phyloP scores from a whole-genome alignment of 305 asterid species.

The Rubia tinctorum region DNA sequence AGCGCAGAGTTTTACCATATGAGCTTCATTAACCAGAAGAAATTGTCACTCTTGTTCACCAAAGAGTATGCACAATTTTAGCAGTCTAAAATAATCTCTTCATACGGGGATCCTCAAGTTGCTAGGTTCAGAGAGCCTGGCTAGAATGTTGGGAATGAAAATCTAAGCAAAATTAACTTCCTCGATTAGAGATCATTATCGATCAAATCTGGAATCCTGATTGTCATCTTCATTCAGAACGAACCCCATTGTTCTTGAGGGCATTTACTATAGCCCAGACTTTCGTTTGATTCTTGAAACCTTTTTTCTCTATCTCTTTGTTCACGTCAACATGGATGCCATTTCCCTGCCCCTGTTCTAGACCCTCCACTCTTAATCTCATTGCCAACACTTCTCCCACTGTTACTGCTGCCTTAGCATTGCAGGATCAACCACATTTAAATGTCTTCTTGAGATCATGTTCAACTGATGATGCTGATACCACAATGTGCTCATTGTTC shows the following conservation, averaged over 20 bases:
- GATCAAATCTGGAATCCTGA: slow-evolving; percentile 13
- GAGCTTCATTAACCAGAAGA: too few relatives aligned
- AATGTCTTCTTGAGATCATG: slow-evolving; percentile 62
- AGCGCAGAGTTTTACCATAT: too few relatives aligned
- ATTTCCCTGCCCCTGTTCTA: slow-evolving; percentile 72
- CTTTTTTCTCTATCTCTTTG: slow-evolving; percentile 80
- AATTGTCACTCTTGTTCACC: background rate
- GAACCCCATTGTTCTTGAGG: slow-evolving; percentile 62
- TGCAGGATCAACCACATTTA: slow-evolving; percentile 82
- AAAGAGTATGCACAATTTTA: background rate
- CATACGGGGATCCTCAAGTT: too few relatives aligned
- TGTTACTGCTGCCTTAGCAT: slow-evolving; percentile 84
- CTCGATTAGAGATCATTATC: background rate
- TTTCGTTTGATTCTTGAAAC: slow-evolving; percentile 66
- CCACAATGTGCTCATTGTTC: slow-evolving; percentile 64
- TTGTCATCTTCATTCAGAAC: slow-evolving; percentile 48
- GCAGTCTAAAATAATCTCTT: too few relatives aligned
- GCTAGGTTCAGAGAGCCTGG: background rate
- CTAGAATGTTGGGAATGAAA: background rate
- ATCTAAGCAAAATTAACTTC: background rate
- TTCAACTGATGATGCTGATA: slow-evolving; percentile 78
- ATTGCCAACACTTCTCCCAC: slow-evolving; percentile 92
- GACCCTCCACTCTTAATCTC: slow-evolving; percentile 86
- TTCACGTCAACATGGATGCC: slow-evolving; percentile 70
- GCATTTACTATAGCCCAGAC: slow-evolving; percentile 76